A percentile compares a stretch with the other conserved stretches of the same genome.
Conservation (phyloP, 257 asterid genomes). For the Solanum chaucha region DNA sequence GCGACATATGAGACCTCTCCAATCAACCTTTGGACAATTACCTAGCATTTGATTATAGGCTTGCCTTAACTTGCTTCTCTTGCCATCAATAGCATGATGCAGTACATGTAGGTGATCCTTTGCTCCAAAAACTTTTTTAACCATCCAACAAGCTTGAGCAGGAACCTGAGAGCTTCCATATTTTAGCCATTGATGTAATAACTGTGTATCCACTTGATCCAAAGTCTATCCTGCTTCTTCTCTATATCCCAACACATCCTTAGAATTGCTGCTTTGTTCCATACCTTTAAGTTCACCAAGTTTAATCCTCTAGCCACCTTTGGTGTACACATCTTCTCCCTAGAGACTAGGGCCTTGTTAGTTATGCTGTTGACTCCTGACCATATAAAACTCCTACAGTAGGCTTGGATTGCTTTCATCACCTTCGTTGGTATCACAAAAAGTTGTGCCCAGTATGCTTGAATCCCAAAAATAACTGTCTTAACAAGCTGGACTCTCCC, state of each 20-base stretch:
- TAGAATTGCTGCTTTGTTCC: not conserved
- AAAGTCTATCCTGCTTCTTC: not conserved
- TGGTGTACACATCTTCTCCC: not conserved
- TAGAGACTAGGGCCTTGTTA: not conserved
- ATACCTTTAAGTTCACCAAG: not conserved
- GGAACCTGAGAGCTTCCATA: not conserved
- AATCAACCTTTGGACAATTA: not conserved
- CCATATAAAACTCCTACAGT: not conserved
- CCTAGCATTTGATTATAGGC: not conserved
- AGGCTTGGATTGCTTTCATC: not conserved
- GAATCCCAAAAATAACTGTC: not conserved
- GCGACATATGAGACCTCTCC: not conserved
- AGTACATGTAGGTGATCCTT: not conserved
- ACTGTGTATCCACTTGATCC: not conserved
- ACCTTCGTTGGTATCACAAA: not conserved
- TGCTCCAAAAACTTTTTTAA: not conserved
- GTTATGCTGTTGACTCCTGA: not conserved
- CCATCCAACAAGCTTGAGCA: not conserved
- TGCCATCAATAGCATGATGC: not conserved
- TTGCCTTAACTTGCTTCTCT: not conserved
- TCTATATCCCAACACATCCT: not conserved
- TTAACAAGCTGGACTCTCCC: not conserved
- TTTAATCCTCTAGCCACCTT: not conserved
- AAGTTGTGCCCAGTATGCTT: not conserved
- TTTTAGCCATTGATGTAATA: not conserved